Percentiles rank a stretch among this genome's conserved stretches.
Conservation (phyloP, 2,329 filamentous ascomycete genomes). For the Nakataea oryzae region DNA sequence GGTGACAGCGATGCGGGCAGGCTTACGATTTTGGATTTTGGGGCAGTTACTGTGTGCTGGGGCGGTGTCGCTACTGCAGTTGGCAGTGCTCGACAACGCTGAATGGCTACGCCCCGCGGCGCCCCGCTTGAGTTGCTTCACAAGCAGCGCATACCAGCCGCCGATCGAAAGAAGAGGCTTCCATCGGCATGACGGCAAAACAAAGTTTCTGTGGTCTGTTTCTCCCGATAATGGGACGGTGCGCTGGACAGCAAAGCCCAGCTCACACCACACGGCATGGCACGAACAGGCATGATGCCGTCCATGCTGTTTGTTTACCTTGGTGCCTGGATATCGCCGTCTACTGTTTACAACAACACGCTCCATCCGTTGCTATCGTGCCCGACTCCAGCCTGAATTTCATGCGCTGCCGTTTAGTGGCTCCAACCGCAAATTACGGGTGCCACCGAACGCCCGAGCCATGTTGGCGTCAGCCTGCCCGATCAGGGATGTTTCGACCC, state of each 20-base stretch:
- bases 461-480: slow-evolving; percentile 6
- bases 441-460: slow-evolving; percentile 8
- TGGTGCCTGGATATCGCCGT: background rate
- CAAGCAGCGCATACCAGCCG: background rate
- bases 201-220: background rate
- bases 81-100: background rate
- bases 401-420: slow-evolving; percentile 11
- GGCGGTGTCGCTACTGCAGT: background rate
- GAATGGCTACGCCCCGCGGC: background rate
- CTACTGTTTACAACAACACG: background rate
- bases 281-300: background rate
- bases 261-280: background rate
- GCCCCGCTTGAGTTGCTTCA: background rate
- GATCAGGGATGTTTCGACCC: background rate
- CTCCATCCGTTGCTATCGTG: background rate
- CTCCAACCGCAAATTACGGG: slow-evolving; percentile 11
- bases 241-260: background rate
- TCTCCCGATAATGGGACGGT: background rate
- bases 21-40: background rate
- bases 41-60: background rate
- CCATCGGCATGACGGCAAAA: background rate
- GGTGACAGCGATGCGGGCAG: background rate
- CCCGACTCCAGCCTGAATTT: slow-evolving; percentile 2
- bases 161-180: background rate
- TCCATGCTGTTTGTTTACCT: background rate